A percentile compares a stretch with the other conserved stretches of the same genome.
Conservation (phyloP, 345 rosid genomes). For the Linum tenue region DNA sequence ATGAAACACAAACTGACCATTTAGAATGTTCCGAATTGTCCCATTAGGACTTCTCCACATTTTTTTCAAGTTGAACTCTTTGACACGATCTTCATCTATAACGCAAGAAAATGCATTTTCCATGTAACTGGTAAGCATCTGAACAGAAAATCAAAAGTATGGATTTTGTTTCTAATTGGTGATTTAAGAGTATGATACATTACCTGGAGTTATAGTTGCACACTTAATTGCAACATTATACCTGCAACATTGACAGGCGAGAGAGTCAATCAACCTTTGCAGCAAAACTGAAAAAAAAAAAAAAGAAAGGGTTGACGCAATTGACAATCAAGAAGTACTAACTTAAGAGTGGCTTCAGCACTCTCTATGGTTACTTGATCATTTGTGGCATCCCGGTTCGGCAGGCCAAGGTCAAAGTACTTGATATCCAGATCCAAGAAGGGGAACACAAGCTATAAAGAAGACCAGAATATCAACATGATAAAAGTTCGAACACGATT, state of each 20-base stretch:
- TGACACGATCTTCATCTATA: constrained; percentile 28
- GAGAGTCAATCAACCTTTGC: no score
- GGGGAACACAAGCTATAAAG: neutral
- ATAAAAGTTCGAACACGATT: neutral
- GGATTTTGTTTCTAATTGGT: no score
- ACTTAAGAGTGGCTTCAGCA: constrained; percentile 5
- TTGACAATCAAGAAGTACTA: neutral
- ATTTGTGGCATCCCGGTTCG: neutral
- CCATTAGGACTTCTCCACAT: constrained; percentile 34
- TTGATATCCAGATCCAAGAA: constrained; percentile 6
- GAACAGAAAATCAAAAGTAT: neutral
- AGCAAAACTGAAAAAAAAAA: neutral
- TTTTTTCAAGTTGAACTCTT: constrained; percentile 22
- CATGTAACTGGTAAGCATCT: neutral
- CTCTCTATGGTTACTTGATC: neutral
- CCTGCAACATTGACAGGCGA: constrained; percentile 17
- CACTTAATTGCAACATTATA: constrained; percentile 58
- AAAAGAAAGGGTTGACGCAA: neutral
- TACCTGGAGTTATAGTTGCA: constrained; percentile 60
- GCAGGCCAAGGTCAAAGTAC: constrained; percentile 1
- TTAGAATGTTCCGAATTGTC: constrained; percentile 26
- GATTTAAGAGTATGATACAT: neutral
- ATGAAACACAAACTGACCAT: constrained; percentile 11
- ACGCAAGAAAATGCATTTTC: neutral
- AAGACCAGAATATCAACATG: neutral